phyloP scores from a whole-genome alignment of 495 filamentous ascomycete genomes.

The Penicillium arizonense region DNA sequence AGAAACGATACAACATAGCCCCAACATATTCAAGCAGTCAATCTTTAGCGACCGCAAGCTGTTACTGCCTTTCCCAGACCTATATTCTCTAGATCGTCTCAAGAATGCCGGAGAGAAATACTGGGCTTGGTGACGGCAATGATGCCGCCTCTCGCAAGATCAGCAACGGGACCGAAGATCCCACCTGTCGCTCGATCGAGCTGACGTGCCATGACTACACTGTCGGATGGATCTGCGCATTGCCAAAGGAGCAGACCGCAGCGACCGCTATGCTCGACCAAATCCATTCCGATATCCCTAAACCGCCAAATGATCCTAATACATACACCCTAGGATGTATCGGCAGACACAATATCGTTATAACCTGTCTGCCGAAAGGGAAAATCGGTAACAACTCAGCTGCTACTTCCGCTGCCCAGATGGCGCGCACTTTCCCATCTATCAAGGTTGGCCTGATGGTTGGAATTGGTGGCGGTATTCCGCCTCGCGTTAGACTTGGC shows the following conservation, averaged over 20 bases:
- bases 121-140: no score
- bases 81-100: no score
- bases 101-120: no score
- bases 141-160: no score
- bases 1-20: no score
- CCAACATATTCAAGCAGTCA: no score
- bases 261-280: constrained; percentile 23
- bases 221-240: constrained; percentile 26
- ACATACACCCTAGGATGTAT: constrained; percentile 30
- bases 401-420: constrained; percentile 24
- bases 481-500: constrained; percentile 16
- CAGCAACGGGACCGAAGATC: no score
- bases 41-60: no score
- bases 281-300: constrained; percentile 3
- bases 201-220: constrained; percentile 11
- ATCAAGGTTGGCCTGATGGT: constrained; percentile 41
- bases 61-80: no score
- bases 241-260: constrained; percentile 21
- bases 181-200: no score
- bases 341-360: constrained; percentile 32
- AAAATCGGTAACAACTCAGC: constrained; percentile 28
- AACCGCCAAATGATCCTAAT: constrained; percentile 24
- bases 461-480: constrained; percentile 44
- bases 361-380: constrained; percentile 32
- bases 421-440: constrained; percentile 32